phyloP scores from a whole-genome alignment of 2,329 filamentous ascomycete species.

The Elsinoe batatas region DNA sequence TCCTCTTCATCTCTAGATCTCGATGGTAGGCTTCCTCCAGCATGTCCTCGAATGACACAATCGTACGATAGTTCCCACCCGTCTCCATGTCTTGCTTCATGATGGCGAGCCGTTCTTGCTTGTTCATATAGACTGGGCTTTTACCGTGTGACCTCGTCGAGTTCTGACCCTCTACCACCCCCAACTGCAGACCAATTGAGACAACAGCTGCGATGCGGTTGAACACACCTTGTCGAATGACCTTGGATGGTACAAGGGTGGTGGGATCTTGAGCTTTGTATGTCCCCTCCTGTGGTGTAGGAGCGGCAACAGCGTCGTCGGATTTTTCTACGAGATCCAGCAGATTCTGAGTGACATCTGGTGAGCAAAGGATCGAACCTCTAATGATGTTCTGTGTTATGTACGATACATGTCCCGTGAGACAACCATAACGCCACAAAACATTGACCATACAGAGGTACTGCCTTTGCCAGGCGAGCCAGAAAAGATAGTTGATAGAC shows the following conservation, averaged over 20 bases:
- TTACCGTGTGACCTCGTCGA: neutral
- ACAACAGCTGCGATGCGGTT: neutral
- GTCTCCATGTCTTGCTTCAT: neutral
- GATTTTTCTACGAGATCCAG: neutral
- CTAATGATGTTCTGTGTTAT: slow-evolving; percentile 5
- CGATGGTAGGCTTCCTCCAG: neutral
- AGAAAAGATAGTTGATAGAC: slow-evolving; percentile 19
- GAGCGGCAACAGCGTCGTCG: neutral
- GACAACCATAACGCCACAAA: slow-evolving; percentile 27
- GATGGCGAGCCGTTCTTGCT: neutral
- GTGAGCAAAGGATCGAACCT: neutral
- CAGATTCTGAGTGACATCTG: neutral
- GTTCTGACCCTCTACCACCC: neutral
- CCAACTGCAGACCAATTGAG: neutral
- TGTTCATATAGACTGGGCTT: neutral
- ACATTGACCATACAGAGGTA: slow-evolving; percentile 25
- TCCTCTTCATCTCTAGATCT: neutral
- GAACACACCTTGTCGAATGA: neutral
- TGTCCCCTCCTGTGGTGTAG: neutral
- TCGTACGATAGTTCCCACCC: neutral
- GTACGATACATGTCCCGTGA: slow-evolving; percentile 18
- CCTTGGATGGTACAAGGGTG: neutral
- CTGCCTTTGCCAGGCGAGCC: slow-evolving; percentile 19
- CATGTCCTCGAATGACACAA: neutral
- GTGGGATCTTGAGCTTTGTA: neutral